phyloP scores from a whole-genome alignment of 2,329 filamentous ascomycete species.

The Alternaria sp. region DNA sequence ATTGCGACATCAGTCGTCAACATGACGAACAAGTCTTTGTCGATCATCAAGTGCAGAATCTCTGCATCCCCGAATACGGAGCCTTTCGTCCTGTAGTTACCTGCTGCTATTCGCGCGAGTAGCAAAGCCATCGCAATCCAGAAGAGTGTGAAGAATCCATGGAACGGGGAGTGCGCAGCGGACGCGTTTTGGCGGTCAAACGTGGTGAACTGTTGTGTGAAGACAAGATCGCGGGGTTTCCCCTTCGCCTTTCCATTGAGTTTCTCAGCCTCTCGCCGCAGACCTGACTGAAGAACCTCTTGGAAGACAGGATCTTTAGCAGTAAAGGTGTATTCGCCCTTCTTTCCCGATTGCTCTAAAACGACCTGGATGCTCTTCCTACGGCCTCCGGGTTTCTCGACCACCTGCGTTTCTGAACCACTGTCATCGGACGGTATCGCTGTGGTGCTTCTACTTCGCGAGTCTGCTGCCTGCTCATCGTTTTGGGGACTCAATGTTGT shows the following conservation, averaged over 20 bases:
- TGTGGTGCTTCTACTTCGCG: slow-evolving; percentile 34
- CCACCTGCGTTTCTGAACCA: slow-evolving; percentile 17
- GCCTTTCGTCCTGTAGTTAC: slow-evolving; percentile 73
- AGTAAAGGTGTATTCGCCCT: slow-evolving; percentile 56
- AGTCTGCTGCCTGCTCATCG: slow-evolving; percentile 45
- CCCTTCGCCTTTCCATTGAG: slow-evolving; percentile 44
- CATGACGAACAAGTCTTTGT: slow-evolving; percentile 58
- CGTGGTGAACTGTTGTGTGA: slow-evolving; percentile 73
- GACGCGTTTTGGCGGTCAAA: slow-evolving; percentile 75
- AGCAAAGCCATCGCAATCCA: slow-evolving; percentile 74
- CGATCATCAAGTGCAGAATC: slow-evolving; percentile 73
- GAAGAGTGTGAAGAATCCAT: slow-evolving; percentile 80
- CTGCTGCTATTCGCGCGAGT: slow-evolving; percentile 69
- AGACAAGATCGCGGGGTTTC: slow-evolving; percentile 65
- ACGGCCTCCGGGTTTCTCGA: slow-evolving; percentile 22
- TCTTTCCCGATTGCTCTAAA: slow-evolving; percentile 54
- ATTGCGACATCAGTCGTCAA: slow-evolving; percentile 71
- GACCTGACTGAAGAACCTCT: slow-evolving; percentile 52
- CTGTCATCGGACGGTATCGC: slow-evolving; percentile 34
- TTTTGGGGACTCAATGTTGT: slow-evolving; percentile 47
- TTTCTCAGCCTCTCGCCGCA: slow-evolving; percentile 51
- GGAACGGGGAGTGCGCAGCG: slow-evolving; percentile 71
- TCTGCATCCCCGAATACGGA: slow-evolving; percentile 73
- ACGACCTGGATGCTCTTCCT: slow-evolving; percentile 54
- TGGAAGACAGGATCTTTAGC: slow-evolving; percentile 58